Conservation (phyloP, 2,329 filamentous ascomycete genomes). For the Sclerotinia subarctica region DNA sequence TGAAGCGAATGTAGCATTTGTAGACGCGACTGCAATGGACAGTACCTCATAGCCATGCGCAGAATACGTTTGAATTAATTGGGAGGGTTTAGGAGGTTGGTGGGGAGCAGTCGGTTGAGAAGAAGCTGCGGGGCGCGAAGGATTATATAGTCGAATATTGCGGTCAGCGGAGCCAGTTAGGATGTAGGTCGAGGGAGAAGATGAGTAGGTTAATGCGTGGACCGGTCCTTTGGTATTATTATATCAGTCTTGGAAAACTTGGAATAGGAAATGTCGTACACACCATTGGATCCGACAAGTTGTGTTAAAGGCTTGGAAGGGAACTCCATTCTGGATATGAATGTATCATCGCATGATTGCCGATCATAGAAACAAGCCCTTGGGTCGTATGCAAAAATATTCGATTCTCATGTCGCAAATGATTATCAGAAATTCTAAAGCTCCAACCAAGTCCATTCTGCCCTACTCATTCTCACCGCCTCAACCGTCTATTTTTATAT, state of each 20-base stretch:
- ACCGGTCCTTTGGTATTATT: slow-evolving; percentile 55
- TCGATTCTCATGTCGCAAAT: not conserved
- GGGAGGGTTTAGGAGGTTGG: slow-evolving; percentile 40
- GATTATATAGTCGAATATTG: slow-evolving; percentile 82
- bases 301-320: slow-evolving; percentile 51
- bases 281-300: slow-evolving; percentile 58
- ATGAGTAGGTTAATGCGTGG: slow-evolving; percentile 70
- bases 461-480: slow-evolving; percentile 6
- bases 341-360: slow-evolving; percentile 8
- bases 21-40: slow-evolving; percentile 66
- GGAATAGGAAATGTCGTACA: slow-evolving; percentile 27
- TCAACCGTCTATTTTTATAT: not conserved
- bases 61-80: slow-evolving; percentile 80
- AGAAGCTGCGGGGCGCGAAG: slow-evolving; percentile 50
- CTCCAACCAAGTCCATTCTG: not conserved
- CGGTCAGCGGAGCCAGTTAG: slow-evolving; percentile 86
- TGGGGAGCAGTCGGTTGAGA: slow-evolving; percentile 41
- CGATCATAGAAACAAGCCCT: not conserved
- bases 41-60: slow-evolving; percentile 93
- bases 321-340: slow-evolving; percentile 39
- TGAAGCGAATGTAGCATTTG: slow-evolving; percentile 85
- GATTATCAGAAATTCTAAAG: not conserved
- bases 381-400: not conserved
- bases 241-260: not conserved
- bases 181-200: slow-evolving; percentile 70